Conservation (phyloP, 2,329 filamentous ascomycete species). For the Ophiocordyceps robertsii region DNA sequence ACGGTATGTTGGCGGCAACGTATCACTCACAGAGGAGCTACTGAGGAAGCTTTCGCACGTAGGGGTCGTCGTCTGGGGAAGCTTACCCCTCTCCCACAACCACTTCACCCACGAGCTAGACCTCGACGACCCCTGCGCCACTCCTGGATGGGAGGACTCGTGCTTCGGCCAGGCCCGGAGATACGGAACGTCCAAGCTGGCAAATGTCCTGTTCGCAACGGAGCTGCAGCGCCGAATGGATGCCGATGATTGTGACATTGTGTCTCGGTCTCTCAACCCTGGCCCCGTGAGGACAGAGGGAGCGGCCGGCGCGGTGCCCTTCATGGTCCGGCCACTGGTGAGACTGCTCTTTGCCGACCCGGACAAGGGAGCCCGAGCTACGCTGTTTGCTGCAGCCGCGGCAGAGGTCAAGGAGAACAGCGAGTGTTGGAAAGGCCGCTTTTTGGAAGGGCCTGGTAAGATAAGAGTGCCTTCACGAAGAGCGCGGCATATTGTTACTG, state of each 20-base stretch:
- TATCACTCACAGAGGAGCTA: too few relatives aligned
- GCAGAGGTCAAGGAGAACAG: not conserved
- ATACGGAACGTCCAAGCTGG: not conserved
- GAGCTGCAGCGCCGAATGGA: not conserved
- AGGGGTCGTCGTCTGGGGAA: not conserved
- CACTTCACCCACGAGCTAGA: not conserved
- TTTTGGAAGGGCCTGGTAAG: not conserved
- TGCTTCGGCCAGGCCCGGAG: not conserved
- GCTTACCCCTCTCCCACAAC: not conserved
- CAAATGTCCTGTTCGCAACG: not conserved
- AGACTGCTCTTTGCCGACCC: not conserved
- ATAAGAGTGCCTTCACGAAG: not conserved
- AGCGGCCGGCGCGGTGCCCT: not conserved
- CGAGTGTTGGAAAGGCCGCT: not conserved
- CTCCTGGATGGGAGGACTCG: not conserved
- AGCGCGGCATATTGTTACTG: not conserved
- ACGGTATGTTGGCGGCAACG: not conserved
- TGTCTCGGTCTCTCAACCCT: not conserved
- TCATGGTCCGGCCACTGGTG: not conserved
- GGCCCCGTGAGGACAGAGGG: not conserved
- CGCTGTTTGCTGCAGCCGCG: not conserved
- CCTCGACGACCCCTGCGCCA: not conserved
- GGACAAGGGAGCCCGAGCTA: not conserved
- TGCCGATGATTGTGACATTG: not conserved
- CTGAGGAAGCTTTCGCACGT: not conserved